phyloP scores from a whole-genome alignment of 306 rosid genomes.

The Lathyrus sativus region DNA sequence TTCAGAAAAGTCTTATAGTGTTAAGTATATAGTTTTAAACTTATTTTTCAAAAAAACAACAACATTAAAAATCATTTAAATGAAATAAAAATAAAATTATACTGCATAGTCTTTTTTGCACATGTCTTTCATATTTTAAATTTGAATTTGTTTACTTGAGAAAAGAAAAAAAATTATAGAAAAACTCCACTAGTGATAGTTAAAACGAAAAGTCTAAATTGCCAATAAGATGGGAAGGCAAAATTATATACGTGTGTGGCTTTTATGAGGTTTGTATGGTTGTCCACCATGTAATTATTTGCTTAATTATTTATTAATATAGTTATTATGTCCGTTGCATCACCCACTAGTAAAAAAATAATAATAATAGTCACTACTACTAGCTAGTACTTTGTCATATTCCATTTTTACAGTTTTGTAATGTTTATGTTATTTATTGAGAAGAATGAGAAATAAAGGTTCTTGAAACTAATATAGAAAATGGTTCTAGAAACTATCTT shows the following conservation, averaged over 20 bases:
- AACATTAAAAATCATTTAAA: not conserved
- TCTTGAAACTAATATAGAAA: not conserved
- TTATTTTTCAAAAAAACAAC: no score
- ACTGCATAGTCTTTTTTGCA: not conserved
- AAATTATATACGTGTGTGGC: not conserved
- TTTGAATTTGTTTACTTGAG: not conserved
- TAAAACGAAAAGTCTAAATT: not conserved
- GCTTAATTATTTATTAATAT: not conserved
- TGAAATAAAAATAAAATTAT: not conserved
- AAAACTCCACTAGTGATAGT: constrained; percentile 11
- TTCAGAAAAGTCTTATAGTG: not conserved
- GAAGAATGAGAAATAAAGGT: not conserved
- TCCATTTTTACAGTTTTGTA: not conserved
- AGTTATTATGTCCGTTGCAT: not conserved
- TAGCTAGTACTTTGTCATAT: not conserved
- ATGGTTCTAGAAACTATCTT: not conserved
- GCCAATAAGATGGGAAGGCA: not conserved
- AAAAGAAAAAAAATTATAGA: not conserved
- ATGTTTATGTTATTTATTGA: not conserved
- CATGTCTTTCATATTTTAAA: not conserved
- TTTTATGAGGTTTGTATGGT: not conserved
- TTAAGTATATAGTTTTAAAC: no score
- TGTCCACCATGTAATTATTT: not conserved
- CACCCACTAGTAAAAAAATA: not conserved
- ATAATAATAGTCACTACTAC: not conserved